Evolutionary conservation across 768 basidiomycete species (phyloP), one percentile per base, ranked within the genome.

Genomic region (Sarcodon aspratus): DNA sequence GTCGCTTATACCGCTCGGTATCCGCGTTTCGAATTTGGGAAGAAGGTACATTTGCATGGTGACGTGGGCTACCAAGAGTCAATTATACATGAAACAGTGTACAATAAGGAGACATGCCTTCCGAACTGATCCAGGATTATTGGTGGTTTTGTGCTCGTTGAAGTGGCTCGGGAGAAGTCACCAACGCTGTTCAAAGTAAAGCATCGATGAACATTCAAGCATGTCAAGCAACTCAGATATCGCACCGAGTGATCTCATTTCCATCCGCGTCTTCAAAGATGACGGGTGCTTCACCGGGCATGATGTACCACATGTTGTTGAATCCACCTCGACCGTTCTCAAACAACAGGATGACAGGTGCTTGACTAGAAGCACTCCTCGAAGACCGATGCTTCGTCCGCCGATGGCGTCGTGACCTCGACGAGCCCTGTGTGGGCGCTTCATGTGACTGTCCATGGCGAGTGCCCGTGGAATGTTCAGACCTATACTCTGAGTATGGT

Each of bases 241-340:
- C 57, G 48, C 63, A 78, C 82, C 82, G 75, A 3, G 75, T 74
- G 21, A 83, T 76, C 55, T 80, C 79, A 48, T 76, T 73, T 17
- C 82, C 82, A 15, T 69, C 62, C 54, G 78, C 75, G 55, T 85
- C 82, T 59, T 80, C 72, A 55, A 86, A 84, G 43, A 85, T 72
- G 6, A 85, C 77, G 50, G 78, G 73, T 51, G 77, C 66, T 17
- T 80, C 82, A 13, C 69, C 71, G 35, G 84, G 83, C 45, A 85
- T 72, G 54, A 85, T 75, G 54, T 85, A 85, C 58, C 69, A 70
- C 37, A 57, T 61, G 45, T 63, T 60, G 43, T 57, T 58, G 27
- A 17, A 42, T 27, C 61, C 60, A 51, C 59, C 44, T 21, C 54
- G 53, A 7, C 61, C 61, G 8, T 57, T 55, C 42, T 63, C 59